phyloP scores from a whole-genome alignment of 371 early-diverging fungal genomes.

The Rhizopus delemar region DNA sequence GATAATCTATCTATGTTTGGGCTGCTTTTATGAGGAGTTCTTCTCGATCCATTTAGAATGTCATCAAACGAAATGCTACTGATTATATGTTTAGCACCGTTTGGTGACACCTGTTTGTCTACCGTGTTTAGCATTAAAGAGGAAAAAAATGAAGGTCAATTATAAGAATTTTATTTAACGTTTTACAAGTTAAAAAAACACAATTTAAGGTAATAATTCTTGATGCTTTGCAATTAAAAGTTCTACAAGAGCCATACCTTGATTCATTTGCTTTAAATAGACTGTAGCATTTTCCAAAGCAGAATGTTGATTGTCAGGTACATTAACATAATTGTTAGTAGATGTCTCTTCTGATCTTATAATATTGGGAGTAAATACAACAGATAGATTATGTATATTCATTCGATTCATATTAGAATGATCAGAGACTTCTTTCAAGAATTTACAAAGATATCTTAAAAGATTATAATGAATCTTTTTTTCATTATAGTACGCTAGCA shows the following conservation, averaged over 20 bases:
- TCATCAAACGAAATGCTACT: too few relatives aligned
- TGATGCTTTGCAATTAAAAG: conserved; percentile 21
- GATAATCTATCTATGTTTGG: too few relatives aligned
- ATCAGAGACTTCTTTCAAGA: conserved; percentile 64
- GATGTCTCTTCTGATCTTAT: conserved; percentile 62
- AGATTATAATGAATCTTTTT: conserved; percentile 38
- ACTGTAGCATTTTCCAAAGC: conserved; percentile 29
- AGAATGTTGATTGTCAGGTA: conserved; percentile 25
- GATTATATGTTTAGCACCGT: too few relatives aligned
- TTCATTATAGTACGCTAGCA: conserved; percentile 21
- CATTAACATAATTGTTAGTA: conserved; percentile 8
- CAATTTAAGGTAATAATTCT: conserved; percentile 4
- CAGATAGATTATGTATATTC: conserved; percentile 81
- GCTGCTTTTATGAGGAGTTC: too few relatives aligned
- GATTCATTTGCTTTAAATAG: conserved; percentile 37
- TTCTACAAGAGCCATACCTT: conserved; percentile 34
- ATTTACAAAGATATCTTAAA: conserved; percentile 62
- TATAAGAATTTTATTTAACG: too few relatives aligned
- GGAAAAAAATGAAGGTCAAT: too few relatives aligned
- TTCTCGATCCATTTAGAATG: too few relatives aligned
- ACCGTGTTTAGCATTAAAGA: too few relatives aligned
- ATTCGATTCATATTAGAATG: conserved; percentile 70
- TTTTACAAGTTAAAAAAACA: too few relatives aligned
- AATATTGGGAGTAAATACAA: conserved; percentile 89
- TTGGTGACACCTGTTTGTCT: too few relatives aligned